Evolutionary conservation across 495 filamentous ascomycete species (phyloP).

Genomic region (Lentithecium fluviatile): DNA sequence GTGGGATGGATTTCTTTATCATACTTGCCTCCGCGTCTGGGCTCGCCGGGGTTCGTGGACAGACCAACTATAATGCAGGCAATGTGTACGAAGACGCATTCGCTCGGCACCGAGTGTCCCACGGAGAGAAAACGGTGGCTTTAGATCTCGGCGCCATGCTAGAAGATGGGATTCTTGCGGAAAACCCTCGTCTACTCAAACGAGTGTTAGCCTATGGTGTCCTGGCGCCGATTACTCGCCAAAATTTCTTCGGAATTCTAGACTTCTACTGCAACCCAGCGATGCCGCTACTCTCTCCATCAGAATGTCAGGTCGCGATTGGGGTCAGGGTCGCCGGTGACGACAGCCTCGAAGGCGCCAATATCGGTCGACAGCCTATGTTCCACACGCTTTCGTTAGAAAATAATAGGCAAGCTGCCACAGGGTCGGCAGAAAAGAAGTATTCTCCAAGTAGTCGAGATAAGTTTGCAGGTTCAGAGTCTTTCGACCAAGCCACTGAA

Average conservation of each 20-base stretch:
- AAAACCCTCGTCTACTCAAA: not conserved
- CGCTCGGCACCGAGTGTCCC: not conserved
- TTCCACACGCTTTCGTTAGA: too few relatives aligned
- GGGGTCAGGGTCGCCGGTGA: too few relatives aligned
- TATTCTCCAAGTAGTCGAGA: too few relatives aligned
- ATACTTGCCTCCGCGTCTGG: conserved; percentile 15
- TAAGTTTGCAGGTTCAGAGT: too few relatives aligned
- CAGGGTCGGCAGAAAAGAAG: too few relatives aligned
- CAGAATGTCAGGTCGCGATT: not conserved
- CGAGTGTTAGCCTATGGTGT: not conserved
- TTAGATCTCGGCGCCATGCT: conserved; percentile 3
- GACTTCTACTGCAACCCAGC: not conserved
- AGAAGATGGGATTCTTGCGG: not conserved
- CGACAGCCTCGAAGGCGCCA: too few relatives aligned
- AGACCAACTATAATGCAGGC: conserved; percentile 14
- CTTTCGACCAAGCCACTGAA: too few relatives aligned
- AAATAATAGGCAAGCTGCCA: too few relatives aligned
- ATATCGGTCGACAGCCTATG: too few relatives aligned
- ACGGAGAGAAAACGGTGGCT: not conserved
- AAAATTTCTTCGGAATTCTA: conserved; percentile 2
- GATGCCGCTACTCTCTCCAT: not conserved
- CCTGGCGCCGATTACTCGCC: not conserved
- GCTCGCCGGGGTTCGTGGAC: not conserved
- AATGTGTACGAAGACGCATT: conserved; percentile 16
- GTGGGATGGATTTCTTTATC: conserved; percentile 9